A percentile compares a stretch with the other conserved stretches of the same genome.
Conservation (phyloP, 2,329 filamentous ascomycete species). For the Rhinocladiella similis region DNA sequence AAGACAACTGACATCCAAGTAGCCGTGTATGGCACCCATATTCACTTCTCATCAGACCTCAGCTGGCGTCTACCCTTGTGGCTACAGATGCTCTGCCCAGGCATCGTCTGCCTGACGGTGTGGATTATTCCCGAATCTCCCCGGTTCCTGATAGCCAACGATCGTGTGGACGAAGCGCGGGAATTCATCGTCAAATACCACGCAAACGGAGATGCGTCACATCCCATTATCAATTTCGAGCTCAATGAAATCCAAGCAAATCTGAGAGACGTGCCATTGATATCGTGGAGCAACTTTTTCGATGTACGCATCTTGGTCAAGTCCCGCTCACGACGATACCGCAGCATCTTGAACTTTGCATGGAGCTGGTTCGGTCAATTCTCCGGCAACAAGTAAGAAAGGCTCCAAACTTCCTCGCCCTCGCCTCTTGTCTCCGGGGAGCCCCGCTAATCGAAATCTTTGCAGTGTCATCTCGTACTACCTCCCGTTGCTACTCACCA, state of each 20-base stretch:
- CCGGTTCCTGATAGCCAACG: slow-evolving; percentile 63
- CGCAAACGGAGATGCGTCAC: slow-evolving; percentile 42
- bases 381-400: slow-evolving; percentile 48
- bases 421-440: slow-evolving; percentile 36
- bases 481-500: slow-evolving; percentile 38
- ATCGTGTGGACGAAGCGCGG: slow-evolving; percentile 57
- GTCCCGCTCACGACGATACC: slow-evolving; percentile 46
- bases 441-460: no score
- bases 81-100: slow-evolving; percentile 63
- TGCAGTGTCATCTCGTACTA: slow-evolving; percentile 39
- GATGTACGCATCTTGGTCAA: slow-evolving; percentile 54
- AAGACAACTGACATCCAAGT: slow-evolving; percentile 45
- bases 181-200: slow-evolving; percentile 47
- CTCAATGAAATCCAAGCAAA: slow-evolving; percentile 44
- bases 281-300: slow-evolving; percentile 47
- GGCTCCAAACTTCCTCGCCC: slow-evolving; percentile 57
- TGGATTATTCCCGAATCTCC: slow-evolving; percentile 62
- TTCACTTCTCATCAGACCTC: slow-evolving; percentile 44
- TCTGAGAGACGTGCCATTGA: slow-evolving; percentile 37
- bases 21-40: slow-evolving; percentile 14
- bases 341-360: slow-evolving; percentile 44
- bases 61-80: slow-evolving; percentile 65
- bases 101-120: slow-evolving; percentile 54
- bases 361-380: slow-evolving; percentile 39
- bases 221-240: slow-evolving; percentile 44